Evolutionary conservation across 495 filamentous ascomycete species (phyloP).

Genomic region (Paragyromitra xinjiangensis): DNA sequence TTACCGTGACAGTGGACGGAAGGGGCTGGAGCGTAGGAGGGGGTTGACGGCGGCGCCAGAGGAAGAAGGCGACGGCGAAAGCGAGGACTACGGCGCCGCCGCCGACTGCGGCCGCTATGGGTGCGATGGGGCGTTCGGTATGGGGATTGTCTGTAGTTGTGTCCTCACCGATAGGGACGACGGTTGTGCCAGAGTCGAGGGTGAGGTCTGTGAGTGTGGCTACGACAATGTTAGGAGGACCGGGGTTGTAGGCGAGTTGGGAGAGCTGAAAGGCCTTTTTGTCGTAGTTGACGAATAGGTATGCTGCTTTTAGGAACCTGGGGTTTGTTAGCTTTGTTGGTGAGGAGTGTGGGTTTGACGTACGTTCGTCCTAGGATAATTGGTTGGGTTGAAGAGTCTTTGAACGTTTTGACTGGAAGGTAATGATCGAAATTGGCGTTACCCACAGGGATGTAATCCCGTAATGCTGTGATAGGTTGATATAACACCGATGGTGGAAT

Average conservation of each 20-base stretch:
- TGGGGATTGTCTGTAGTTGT: background rate
- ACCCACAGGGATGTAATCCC: slow-evolving; percentile 38
- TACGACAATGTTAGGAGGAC: slow-evolving; percentile 26
- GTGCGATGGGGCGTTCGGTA: slow-evolving; percentile 3
- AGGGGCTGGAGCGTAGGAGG: slow-evolving; percentile 13
- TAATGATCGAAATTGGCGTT: slow-evolving; percentile 39
- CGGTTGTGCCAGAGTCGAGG: background rate
- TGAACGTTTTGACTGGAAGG: slow-evolving; percentile 49
- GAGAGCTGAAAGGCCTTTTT: slow-evolving; percentile 45
- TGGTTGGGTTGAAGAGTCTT: slow-evolving; percentile 42
- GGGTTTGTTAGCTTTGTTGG: slow-evolving; percentile 8
- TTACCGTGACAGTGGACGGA: slow-evolving; percentile 27
- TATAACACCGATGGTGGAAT: slow-evolving; percentile 50
- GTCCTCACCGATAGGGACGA: background rate
- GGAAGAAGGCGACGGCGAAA: slow-evolving; percentile 40
- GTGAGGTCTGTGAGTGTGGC: slow-evolving; percentile 12
- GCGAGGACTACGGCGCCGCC: slow-evolving; percentile 33
- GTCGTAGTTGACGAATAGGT: slow-evolving; percentile 54
- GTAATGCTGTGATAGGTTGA: slow-evolving; percentile 43
- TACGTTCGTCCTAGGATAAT: slow-evolving; percentile 55
- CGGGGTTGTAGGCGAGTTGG: slow-evolving; percentile 43
- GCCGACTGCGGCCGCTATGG: slow-evolving; percentile 42
- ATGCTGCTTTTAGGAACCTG: slow-evolving; percentile 55
- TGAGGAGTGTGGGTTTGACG: background rate
- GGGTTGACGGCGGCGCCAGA: slow-evolving; percentile 38